A percentile compares a stretch with the other conserved stretches of the same genome.
Evolutionary conservation across 306 rosid species (phyloP).

Genomic region (Neltuma alba): DNA sequence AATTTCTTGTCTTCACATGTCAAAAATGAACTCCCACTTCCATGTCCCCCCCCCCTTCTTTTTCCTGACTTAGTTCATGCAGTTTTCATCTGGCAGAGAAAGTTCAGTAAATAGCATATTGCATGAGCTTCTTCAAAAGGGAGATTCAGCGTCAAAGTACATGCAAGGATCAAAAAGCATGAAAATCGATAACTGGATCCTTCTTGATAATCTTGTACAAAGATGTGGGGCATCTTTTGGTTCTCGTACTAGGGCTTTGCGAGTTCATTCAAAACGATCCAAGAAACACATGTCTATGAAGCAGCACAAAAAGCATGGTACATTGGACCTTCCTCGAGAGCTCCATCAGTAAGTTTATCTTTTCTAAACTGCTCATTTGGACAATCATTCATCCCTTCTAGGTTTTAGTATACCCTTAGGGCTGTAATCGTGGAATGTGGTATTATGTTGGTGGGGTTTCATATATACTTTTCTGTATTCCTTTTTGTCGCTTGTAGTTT

Average conservation of each 20-base stretch:
- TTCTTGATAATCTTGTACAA: constrained; percentile 74
- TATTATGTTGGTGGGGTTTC: constrained; percentile 8
- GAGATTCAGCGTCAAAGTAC: constrained; percentile 71
- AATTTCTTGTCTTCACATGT: constrained; percentile 1
- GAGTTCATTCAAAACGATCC: constrained; percentile 72
- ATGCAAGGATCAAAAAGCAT: constrained; percentile 71
- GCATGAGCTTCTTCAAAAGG: constrained; percentile 66
- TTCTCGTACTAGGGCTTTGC: constrained; percentile 60
- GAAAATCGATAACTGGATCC: constrained; percentile 70
- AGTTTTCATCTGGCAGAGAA: constrained; percentile 57
- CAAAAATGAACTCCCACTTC: background rate
- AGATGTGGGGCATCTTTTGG: constrained; percentile 42
- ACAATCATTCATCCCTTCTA: constrained; percentile 5
- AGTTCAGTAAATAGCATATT: constrained; percentile 56
- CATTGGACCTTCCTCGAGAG: constrained; percentile 64
- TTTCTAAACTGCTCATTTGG: constrained; percentile 20
- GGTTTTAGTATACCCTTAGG: background rate
- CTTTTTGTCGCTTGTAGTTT: constrained; percentile 24
- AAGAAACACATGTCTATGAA: constrained; percentile 79
- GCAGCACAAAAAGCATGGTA: constrained; percentile 66
- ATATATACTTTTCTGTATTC: background rate
- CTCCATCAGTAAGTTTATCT: constrained; percentile 57
- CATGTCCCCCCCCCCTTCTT: too few relatives aligned
- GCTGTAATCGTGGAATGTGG: background rate
- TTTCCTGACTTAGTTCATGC: constrained; percentile 36